Base-by-base conservation (phyloP, 129 eudicot species). In the Deinandra increscens region DNA sequence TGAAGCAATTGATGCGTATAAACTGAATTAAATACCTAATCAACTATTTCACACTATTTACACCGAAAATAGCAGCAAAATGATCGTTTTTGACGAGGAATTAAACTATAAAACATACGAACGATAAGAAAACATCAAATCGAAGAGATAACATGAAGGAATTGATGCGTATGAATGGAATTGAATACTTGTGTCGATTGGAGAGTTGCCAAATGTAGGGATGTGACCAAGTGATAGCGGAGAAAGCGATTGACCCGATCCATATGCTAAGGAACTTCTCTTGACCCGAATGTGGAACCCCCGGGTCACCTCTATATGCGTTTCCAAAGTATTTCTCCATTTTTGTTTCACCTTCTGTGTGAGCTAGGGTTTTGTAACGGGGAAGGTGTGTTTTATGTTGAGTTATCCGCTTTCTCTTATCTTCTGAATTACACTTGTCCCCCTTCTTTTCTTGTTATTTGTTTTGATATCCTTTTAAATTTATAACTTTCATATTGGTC, bases 291-390 rank as follows among this genome's bases (percentile, higher is more conserved):
- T 93, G 98, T 12, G 98, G 98, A 1, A 93, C 85, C 5, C 98
- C 98, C 9, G 97, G 98, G 88, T 93, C 98, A 60, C 98, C 98
- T 53, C 90, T 82, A 68, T 93, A 93, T 0, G 97, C 90, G 72
- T 80, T 93, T 9, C 95, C 96, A 23, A 93, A 93, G 84, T 81
- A 93, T 74, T 83, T 86, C 84, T 93, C 98, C 98, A 93, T 92
- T 69, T 74, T 59, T 59, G n/a, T n/a, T n/a, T n/a, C n/a, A 60
- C 2, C 26, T 12, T 44, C 59, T 69, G 46, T 12, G 13, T 33
- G 7, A 14, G 49, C 38, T 63, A 71, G 75, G 74, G 79, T 73
- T 71, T 63, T 31, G 63, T 22, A 7, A 39, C 1, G 58, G 39
- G 4, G 71, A 10, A 34, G 50, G 63, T 45, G 42, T 3, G 39